Evolutionary conservation across 176 grass and related monocot species (phyloP).

Genomic region (Eleusine indica): DNA sequence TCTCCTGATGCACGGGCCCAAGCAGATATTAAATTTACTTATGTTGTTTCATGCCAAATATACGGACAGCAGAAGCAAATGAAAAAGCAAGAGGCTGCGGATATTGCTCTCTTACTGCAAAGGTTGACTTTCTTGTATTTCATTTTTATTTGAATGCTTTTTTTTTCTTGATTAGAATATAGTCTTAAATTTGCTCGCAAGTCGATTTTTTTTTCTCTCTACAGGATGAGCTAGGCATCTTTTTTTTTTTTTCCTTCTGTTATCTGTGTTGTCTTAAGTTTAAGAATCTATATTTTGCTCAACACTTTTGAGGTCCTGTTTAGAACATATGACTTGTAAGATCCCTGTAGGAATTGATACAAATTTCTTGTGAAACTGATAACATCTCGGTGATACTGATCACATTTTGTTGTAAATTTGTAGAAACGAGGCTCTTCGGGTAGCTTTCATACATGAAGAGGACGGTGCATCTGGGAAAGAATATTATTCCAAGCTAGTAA

Average conservation of each 20-base stretch:
- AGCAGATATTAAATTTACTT: constrained; percentile 98
- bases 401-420: constrained; percentile 31
- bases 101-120: constrained; percentile 93
- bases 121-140: constrained; percentile 53
- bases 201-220: constrained; percentile 21
- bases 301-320: background rate
- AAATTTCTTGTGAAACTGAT: constrained; percentile 14
- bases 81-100: constrained; percentile 77
- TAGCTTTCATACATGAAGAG: constrained; percentile 96
- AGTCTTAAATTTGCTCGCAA: background rate
- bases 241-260: background rate
- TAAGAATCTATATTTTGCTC: constrained; percentile 21
- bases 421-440: constrained; percentile 93
- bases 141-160: constrained; percentile 3
- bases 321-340: background rate
- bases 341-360: background rate
- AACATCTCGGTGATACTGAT: constrained; percentile 8
- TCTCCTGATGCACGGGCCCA: constrained; percentile 82
- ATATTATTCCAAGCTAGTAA: constrained; percentile 92
- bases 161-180: constrained; percentile 1
- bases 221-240: background rate
- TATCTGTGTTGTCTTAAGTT: background rate
- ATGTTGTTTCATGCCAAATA: constrained; percentile 98
- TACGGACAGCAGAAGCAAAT: constrained; percentile 98
- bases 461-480: constrained; percentile 65